Conservation (phyloP, 768 basidiomycete species). For the Cubamyces lactineus region DNA sequence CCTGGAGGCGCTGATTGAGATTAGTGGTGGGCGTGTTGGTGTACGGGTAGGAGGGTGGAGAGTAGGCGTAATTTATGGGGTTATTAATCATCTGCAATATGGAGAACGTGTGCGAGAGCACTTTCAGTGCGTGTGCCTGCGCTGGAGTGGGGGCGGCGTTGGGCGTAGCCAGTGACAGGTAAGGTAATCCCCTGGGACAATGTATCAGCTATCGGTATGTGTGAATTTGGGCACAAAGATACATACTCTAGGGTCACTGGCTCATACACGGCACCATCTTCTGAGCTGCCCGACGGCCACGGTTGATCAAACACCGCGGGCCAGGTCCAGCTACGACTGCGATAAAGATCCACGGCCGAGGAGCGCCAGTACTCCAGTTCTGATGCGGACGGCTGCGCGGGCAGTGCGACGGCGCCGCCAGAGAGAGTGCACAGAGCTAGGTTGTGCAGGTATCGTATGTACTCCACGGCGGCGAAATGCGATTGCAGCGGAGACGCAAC, state of each 20-base stretch:
- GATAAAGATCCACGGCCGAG: conserved; percentile 34
- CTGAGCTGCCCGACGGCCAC: conserved; percentile 33
- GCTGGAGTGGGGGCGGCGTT: conserved; percentile 53
- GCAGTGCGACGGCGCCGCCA: conserved; percentile 3
- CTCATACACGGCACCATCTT: conserved; percentile 40
- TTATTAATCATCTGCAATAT: conserved; percentile 41
- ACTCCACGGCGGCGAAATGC: conserved; percentile 9
- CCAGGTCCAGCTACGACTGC: conserved; percentile 45
- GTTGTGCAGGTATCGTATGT: conserved; percentile 12
- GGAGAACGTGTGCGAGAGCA: conserved; percentile 62
- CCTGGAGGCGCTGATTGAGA: conserved; percentile 63
- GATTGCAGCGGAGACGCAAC: conserved; percentile 1
- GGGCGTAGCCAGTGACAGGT: conserved; percentile 53
- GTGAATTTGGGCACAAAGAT: not conserved
- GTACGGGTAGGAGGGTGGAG: conserved; percentile 39
- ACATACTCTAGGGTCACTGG: conserved; percentile 36
- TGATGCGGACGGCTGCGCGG: conserved; percentile 2
- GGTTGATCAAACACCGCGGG: conserved; percentile 46
- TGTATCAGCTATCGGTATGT: not conserved
- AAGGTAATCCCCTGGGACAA: conserved; percentile 49
- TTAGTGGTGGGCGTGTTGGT: conserved; percentile 34
- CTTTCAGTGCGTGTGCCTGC: conserved; percentile 66
- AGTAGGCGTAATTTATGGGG: conserved; percentile 4
- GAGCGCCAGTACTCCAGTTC: conserved; percentile 23
- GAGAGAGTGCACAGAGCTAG: conserved; percentile 11